Evolutionary conservation across 371 early-diverging fungal species (phyloP).

Genomic region (Mucor plumbeus): DNA sequence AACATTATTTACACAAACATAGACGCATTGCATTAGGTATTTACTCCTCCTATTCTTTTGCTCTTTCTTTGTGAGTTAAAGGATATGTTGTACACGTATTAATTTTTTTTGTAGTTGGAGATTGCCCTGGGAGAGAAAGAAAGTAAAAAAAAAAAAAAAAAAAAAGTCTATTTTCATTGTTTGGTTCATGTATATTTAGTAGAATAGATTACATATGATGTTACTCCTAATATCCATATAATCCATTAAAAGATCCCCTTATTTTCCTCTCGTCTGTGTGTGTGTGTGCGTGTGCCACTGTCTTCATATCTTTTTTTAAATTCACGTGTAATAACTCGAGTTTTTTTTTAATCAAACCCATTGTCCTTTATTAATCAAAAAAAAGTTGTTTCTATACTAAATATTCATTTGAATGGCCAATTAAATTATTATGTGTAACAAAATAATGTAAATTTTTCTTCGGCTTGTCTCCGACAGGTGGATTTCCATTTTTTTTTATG

Average conservation of each 20-base stretch:
- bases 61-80: background rate
- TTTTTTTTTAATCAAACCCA: slow-evolving; percentile 1
- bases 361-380: slow-evolving; percentile 8
- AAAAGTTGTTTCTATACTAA: slow-evolving; percentile 5
- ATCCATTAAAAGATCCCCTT: background rate
- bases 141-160: background rate
- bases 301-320: slow-evolving; percentile 1
- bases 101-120: background rate
- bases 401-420: slow-evolving; percentile 12
- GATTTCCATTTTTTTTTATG: background rate
- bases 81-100: background rate
- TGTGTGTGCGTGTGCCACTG: slow-evolving; percentile 1
- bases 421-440: slow-evolving; percentile 12
- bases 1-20: slow-evolving; percentile 6
- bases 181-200: slow-evolving; percentile 1
- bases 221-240: slow-evolving; percentile 2
- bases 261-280: slow-evolving; percentile 3
- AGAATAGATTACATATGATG: background rate
- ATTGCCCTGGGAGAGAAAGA: background rate
- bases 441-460: slow-evolving; percentile 9
- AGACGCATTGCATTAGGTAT: slow-evolving; percentile 9
- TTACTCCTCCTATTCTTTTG: background rate
- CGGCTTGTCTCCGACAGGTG: slow-evolving; percentile 29
- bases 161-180: slow-evolving; percentile 7
- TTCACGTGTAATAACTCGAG: slow-evolving; percentile 13